A percentile compares a stretch with the other conserved stretches of the same genome.
Conservation (phyloP, 805 yeast species). For the Priceomyces carsonii region DNA sequence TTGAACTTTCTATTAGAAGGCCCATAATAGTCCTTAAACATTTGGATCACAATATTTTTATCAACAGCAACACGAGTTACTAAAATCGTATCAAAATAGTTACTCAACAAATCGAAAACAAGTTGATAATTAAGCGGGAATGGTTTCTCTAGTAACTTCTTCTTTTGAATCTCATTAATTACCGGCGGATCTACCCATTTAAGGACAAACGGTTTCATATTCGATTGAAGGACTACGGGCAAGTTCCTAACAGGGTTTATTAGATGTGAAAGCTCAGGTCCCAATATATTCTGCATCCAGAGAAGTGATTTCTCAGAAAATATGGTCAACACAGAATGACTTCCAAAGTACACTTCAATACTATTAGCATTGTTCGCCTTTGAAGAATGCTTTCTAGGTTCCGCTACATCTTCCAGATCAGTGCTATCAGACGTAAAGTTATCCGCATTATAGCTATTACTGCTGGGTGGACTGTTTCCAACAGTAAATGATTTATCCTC, state of each 20-base stretch:
- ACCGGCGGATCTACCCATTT: constrained; percentile 34
- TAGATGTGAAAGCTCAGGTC: constrained; percentile 17
- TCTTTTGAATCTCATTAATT: constrained; percentile 17
- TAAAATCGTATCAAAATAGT: constrained; percentile 21
- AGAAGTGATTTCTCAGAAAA: constrained; percentile 34
- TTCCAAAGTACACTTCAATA: constrained; percentile 31
- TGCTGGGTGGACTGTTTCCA: too few relatives aligned
- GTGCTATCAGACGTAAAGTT: too few relatives aligned
- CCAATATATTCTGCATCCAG: constrained; percentile 31
- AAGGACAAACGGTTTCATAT: constrained; percentile 15
- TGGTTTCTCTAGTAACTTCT: constrained; percentile 14
- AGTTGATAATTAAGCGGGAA: constrained; percentile 24
- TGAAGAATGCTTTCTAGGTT: too few relatives aligned
- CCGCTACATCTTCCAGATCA: too few relatives aligned
- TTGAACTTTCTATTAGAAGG: constrained; percentile 18
- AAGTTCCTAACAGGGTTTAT: constrained; percentile 28
- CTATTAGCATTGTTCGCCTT: too few relatives aligned
- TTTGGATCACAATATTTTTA: constrained; percentile 30
- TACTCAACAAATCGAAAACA: constrained; percentile 27
- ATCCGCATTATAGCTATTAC: too few relatives aligned
- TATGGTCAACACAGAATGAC: constrained; percentile 36
- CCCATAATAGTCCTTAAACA: constrained; percentile 27
- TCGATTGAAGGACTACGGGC: constrained; percentile 24
- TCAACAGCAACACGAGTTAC: constrained; percentile 22
- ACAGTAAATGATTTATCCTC: too few relatives aligned